These are phyloP conservation scores for Nicotiana tabacum DNA, from an alignment of 257 asterid genomes.

Conservation along the genomic window DNA sequence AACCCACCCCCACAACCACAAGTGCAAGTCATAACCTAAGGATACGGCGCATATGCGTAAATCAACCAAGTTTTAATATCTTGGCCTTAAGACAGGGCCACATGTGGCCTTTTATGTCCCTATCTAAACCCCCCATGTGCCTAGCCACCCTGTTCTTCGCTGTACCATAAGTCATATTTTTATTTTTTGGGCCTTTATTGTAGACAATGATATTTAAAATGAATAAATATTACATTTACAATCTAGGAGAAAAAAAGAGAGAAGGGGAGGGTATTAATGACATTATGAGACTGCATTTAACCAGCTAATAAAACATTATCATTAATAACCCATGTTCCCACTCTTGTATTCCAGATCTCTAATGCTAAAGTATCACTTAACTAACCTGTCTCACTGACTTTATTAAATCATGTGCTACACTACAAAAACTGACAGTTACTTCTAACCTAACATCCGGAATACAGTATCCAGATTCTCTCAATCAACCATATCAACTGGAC, in stretches of 20 bases:
- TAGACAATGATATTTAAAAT: not conserved
- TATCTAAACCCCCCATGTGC: constrained; percentile 17
- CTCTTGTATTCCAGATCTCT: constrained; percentile 5
- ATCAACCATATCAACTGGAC: not conserved
- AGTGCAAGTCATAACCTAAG: not conserved
- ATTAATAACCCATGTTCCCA: constrained; percentile 9
- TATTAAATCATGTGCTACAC: constrained; percentile 1
- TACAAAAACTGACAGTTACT: not conserved
- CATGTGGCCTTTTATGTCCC: constrained; percentile 11
- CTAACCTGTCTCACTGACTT: not conserved
- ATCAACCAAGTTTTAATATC: not conserved
- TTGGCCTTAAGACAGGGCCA: constrained; percentile 12
- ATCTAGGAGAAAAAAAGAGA: not conserved
- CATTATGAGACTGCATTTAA: not conserved
- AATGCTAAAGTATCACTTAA: not conserved
- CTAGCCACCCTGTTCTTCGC: constrained; percentile 13
- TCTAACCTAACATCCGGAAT: constrained; percentile 4
- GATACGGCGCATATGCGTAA: constrained; percentile 1
- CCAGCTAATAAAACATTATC: constrained; percentile 8
- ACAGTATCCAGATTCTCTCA: not conserved
- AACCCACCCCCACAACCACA: not conserved
- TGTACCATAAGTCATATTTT: not conserved
- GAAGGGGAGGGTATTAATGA: not conserved
- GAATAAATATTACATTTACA: not conserved
- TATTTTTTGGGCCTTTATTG: not conserved